Evolutionary conservation across 2,329 filamentous ascomycete species (phyloP).

Genomic region (Arthrocladium fulminans): DNA sequence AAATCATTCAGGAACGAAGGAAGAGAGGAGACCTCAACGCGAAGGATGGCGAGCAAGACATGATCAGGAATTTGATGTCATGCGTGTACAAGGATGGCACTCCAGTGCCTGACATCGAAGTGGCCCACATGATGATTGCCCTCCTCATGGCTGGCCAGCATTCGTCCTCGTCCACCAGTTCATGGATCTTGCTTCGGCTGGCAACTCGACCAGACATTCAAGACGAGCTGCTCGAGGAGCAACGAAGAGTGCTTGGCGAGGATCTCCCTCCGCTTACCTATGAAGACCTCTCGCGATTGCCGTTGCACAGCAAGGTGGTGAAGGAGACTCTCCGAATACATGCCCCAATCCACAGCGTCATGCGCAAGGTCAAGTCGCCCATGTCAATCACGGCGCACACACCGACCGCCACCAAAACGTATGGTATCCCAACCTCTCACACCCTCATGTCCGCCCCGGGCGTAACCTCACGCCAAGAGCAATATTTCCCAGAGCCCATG

Average conservation of each 20-base stretch:
- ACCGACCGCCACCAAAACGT: conserved; percentile 54
- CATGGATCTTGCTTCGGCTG: conserved; percentile 68
- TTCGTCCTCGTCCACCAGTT: conserved; percentile 65
- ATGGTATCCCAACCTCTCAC: conserved; percentile 70
- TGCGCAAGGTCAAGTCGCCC: conserved; percentile 63
- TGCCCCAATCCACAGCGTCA: conserved; percentile 62
- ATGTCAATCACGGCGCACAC: conserved; percentile 54
- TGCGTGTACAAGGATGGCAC: conserved; percentile 67
- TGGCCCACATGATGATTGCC: conserved; percentile 80
- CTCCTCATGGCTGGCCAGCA: conserved; percentile 79
- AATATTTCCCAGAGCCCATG: conserved; percentile 73
- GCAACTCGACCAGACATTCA: conserved; percentile 60
- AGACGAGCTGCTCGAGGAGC: conserved; percentile 63
- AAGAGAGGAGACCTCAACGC: conserved; percentile 29
- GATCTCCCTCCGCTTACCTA: conserved; percentile 51
- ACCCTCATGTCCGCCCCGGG: conserved; percentile 77
- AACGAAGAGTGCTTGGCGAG: conserved; percentile 47
- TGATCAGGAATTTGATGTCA: conserved; percentile 72
- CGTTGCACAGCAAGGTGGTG: conserved; percentile 55
- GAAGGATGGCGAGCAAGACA: conserved; percentile 51
- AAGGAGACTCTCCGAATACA: conserved; percentile 66
- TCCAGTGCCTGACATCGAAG: conserved; percentile 61
- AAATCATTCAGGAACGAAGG: conserved; percentile 59
- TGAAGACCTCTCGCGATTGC: conserved; percentile 50
- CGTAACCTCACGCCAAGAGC: conserved; percentile 61